Percentiles rank a stretch among this genome's conserved stretches.
Evolutionary conservation across 179 eudicot species (phyloP).

Genomic region (Pouteria campechiana): DNA sequence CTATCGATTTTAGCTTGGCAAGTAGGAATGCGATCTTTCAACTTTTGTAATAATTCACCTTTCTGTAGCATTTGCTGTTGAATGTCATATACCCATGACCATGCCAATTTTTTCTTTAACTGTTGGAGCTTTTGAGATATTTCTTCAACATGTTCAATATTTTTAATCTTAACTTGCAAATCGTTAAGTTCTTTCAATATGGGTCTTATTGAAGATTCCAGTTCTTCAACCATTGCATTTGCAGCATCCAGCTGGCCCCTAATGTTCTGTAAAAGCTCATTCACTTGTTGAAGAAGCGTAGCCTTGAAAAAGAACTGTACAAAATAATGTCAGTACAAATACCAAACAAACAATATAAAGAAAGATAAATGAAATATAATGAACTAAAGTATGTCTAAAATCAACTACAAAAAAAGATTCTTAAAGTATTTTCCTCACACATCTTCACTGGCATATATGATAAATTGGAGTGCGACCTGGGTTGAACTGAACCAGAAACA

Average conservation of each 20-base stretch:
- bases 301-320: constrained; percentile 94
- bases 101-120: constrained; percentile 77
- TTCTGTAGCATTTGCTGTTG: constrained; percentile 46
- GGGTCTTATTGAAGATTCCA: constrained; percentile 75
- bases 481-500: no score
- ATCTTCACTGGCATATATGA: no score
- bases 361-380: no score
- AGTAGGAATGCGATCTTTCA: constrained; percentile 40
- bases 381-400: no score
- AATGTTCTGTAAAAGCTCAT: constrained; percentile 60
- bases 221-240: constrained; percentile 43
- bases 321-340: constrained; percentile 7
- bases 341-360: no score
- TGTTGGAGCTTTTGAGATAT: constrained; percentile 52
- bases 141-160: constrained; percentile 80
- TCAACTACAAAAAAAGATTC: no score
- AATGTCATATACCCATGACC: constrained; percentile 82
- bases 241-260: constrained; percentile 46
- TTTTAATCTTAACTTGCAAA: constrained; percentile 70
- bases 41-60: constrained; percentile 32
- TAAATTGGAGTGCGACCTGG: no score
- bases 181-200: constrained; percentile 60
- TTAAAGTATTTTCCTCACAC: no score
- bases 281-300: constrained; percentile 92
- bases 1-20: constrained; percentile 51